A percentile compares a stretch with the other conserved stretches of the same genome.
These are phyloP conservation scores for Cercospora janseana DNA, from an alignment of 2,329 filamentous ascomycete genomes.

Conservation along the genomic window DNA sequence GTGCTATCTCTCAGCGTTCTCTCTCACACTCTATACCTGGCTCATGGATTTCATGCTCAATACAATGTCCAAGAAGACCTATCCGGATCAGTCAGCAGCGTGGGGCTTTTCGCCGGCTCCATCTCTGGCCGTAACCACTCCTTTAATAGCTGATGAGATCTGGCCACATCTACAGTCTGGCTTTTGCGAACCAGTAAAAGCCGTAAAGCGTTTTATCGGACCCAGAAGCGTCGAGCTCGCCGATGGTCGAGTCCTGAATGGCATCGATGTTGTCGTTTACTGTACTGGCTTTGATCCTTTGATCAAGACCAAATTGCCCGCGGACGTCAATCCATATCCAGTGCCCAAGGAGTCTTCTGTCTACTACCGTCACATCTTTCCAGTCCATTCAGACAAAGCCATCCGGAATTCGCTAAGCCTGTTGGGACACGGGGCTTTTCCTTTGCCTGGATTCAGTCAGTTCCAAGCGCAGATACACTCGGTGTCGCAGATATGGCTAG, in stretches of 20 bases:
- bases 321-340: slow-evolving; percentile 18
- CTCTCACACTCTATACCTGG: slow-evolving; percentile 4
- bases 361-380: slow-evolving; percentile 39
- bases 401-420: slow-evolving; percentile 35
- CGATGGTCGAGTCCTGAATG: slow-evolving; percentile 35
- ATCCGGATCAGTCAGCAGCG: slow-evolving; percentile 20
- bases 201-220: slow-evolving; percentile 31
- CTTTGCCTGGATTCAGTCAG: slow-evolving; percentile 32
- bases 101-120: slow-evolving; percentile 33
- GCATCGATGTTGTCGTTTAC: slow-evolving; percentile 40
- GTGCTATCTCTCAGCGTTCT: slow-evolving; percentile 12
- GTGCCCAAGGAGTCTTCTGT: slow-evolving; percentile 4
- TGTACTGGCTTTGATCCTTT: slow-evolving; percentile 40
- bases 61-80: slow-evolving; percentile 12
- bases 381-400: slow-evolving; percentile 28
- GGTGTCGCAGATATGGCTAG: slow-evolving; percentile 38
- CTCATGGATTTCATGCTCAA: slow-evolving; percentile 13
- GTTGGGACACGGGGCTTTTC: slow-evolving; percentile 30
- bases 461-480: slow-evolving; percentile 35
- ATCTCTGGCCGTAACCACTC: slow-evolving; percentile 33
- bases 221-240: slow-evolving; percentile 32
- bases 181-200: slow-evolving; percentile 31
- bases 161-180: slow-evolving; percentile 33
- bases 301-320: slow-evolving; percentile 13
- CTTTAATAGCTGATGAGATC: slow-evolving; percentile 36